A percentile compares a stretch with the other conserved stretches of the same genome.
Evolutionary conservation across 768 basidiomycete species (phyloP).

Genomic region (Boletus rubescentipes): DNA sequence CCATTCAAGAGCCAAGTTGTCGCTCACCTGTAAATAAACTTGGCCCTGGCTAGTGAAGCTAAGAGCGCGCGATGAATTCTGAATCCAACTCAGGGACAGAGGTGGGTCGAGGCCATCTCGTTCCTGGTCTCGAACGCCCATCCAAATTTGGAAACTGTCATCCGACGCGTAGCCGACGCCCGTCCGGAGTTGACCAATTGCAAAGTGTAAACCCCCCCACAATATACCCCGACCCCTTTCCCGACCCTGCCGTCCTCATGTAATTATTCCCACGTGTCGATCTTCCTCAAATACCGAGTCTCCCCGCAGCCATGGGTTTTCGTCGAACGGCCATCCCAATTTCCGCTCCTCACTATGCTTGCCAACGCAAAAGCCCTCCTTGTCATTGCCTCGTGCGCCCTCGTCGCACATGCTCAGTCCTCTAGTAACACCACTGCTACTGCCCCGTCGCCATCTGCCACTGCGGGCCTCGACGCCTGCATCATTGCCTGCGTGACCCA

Average conservation of each 20-base stretch:
- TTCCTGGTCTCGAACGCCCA: slow-evolving; percentile 5
- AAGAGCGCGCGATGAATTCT: neutral
- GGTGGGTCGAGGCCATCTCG: neutral
- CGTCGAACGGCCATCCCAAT: neutral
- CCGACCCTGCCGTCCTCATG: neutral
- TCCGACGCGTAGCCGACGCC: too few relatives aligned
- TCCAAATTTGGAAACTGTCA: neutral
- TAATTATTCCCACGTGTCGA: slow-evolving; percentile 14
- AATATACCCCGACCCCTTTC: too few relatives aligned
- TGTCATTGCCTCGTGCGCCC: slow-evolving; percentile 10
- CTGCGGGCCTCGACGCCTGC: slow-evolving; percentile 6
- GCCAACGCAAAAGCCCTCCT: slow-evolving; percentile 21
- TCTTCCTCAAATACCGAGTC: slow-evolving; percentile 14
- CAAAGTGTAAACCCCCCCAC: too few relatives aligned
- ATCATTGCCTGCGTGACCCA: neutral
- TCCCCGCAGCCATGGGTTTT: neutral
- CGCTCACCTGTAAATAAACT: neutral
- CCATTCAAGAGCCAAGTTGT: too few relatives aligned
- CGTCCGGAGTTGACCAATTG: too few relatives aligned
- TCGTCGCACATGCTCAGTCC: slow-evolving; percentile 25
- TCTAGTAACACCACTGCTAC: neutral
- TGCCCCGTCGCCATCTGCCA: slow-evolving; percentile 2
- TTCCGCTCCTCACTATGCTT: slow-evolving; percentile 11
- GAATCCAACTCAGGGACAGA: too few relatives aligned
- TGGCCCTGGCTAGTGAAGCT: neutral